phyloP scores from a whole-genome alignment of 2,329 filamentous ascomycete species.

The Davidsoniella virescens region DNA sequence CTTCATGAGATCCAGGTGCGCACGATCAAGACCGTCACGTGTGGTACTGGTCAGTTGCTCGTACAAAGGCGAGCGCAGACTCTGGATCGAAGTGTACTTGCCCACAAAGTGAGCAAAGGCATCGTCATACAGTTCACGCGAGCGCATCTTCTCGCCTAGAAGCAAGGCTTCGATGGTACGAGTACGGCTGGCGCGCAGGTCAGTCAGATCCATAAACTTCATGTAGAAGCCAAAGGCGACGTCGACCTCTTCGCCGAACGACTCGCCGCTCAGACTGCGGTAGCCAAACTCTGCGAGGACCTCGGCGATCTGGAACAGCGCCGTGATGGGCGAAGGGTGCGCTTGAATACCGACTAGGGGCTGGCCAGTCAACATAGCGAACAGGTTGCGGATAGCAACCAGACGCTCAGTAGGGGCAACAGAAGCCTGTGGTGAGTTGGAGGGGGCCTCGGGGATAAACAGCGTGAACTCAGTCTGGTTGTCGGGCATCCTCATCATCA shows the following conservation, averaged over 20 bases:
- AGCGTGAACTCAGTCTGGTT: constrained; percentile 29
- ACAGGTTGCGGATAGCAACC: constrained; percentile 45
- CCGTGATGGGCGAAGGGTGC: constrained; percentile 35
- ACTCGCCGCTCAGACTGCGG: constrained; percentile 36
- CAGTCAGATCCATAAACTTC: constrained; percentile 58
- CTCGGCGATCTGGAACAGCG: constrained; percentile 36
- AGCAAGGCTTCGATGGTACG: constrained; percentile 81
- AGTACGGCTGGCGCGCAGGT: constrained; percentile 67
- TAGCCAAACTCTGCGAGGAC: constrained; percentile 43
- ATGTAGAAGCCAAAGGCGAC: constrained; percentile 59
- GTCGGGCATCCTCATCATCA: constrained; percentile 22
- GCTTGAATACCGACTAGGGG: constrained; percentile 42
- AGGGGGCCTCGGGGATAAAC: constrained; percentile 35
- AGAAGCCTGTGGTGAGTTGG: constrained; percentile 16
- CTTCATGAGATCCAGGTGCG: constrained; percentile 61
- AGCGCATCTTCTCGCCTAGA: constrained; percentile 78
- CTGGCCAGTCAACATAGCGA: constrained; percentile 48
- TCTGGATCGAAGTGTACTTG: constrained; percentile 59
- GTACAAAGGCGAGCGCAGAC: constrained; percentile 52
- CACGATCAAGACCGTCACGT: constrained; percentile 63
- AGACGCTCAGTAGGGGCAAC: constrained; percentile 27
- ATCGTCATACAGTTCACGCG: constrained; percentile 68
- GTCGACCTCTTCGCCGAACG: constrained; percentile 43
- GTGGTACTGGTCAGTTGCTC: constrained; percentile 54
- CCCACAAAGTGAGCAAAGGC: constrained; percentile 84